Evolutionary conservation across 805 yeast genomes (phyloP), one percentile per base, ranked within the genome.

Genomic region (Suhomyces pyralidae): DNA sequence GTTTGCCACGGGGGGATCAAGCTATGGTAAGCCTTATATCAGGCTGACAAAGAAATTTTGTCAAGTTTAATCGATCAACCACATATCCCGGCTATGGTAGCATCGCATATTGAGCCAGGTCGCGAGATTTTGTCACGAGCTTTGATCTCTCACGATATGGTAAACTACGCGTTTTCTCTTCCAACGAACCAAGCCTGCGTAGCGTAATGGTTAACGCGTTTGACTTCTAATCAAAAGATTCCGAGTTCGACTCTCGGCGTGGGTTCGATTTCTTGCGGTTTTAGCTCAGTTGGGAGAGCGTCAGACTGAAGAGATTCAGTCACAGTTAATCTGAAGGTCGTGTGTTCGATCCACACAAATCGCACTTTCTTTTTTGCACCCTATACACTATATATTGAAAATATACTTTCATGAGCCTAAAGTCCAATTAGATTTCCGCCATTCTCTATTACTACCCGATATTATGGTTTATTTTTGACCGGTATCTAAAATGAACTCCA

Each of bases 301-400:
- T 65, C 71, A 67, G 71, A 67, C 71, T 66, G 70, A 65, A 61
- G 65, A 49, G 49, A 53, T 57, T 56, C 58, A 54, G 58, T 55
- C 55, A 52, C 52, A 55, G 58, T 50, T 51, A 56, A 84, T 84
- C 88, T 84, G 88, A 81, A 85, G 90, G 90, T 84, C 88, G 86
- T 83, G 89, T 82, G 89, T 85, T 85, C 89, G 86, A 85, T 83
- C 89, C 90, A 82, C 89, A 83, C 81, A 81, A 51, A 54, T 49
- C 57, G 54, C 57, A 51, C 43, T 15, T 32, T 40, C 46, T 51
- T 51, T 51, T 54, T 51, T 40, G 45, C 45, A 22, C 22, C 36
- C 28, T 8, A 7, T 26, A 26, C 12, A 26, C 12, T 26, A 26
- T 26, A 9, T 26, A 22, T 22, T 20, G 22, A 20, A 20, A 20